Evolutionary conservation across 148 eudicot genomes (phyloP).

Genomic region (Camellia sinensis): DNA sequence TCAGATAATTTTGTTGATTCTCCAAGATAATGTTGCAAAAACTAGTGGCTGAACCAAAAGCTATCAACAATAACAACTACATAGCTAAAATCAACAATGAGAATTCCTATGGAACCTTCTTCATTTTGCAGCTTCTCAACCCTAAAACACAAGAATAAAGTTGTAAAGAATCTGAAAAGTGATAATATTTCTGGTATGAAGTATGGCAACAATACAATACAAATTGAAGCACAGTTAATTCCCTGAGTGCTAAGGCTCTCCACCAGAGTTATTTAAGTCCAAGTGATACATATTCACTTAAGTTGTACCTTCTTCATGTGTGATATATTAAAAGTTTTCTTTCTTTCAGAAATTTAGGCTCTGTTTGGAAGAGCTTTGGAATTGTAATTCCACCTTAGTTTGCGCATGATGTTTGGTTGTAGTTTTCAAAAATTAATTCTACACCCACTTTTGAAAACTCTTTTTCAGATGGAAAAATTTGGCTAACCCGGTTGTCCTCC

Average conservation of each 20-base stretch:
- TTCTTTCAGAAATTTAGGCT: not conserved
- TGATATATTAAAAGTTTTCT: not conserved
- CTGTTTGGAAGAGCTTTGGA: too few species aligned
- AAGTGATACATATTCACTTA: not conserved
- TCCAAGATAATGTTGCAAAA: not conserved
- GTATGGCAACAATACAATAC: not conserved
- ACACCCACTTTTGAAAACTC: too few species aligned
- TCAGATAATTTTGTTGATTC: not conserved
- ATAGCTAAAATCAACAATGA: not conserved
- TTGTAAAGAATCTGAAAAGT: not conserved
- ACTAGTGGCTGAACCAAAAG: not conserved
- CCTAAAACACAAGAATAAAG: not conserved
- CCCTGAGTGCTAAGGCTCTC: not conserved
- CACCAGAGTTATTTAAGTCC: not conserved
- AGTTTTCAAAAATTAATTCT: too few species aligned
- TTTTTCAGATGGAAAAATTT: too few species aligned
- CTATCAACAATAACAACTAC: not conserved
- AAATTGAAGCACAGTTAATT: not conserved
- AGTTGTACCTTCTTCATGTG: not conserved
- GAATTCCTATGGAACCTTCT: not conserved
- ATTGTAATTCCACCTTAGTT: too few species aligned
- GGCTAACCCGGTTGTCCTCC: too few species aligned
- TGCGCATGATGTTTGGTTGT: too few species aligned
- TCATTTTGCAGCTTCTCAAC: not conserved
- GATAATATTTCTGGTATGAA: not conserved